A percentile compares a stretch with the other conserved stretches of the same genome.
Conservation (phyloP, 345 rosid genomes). For the Ceriops zippeliana region DNA sequence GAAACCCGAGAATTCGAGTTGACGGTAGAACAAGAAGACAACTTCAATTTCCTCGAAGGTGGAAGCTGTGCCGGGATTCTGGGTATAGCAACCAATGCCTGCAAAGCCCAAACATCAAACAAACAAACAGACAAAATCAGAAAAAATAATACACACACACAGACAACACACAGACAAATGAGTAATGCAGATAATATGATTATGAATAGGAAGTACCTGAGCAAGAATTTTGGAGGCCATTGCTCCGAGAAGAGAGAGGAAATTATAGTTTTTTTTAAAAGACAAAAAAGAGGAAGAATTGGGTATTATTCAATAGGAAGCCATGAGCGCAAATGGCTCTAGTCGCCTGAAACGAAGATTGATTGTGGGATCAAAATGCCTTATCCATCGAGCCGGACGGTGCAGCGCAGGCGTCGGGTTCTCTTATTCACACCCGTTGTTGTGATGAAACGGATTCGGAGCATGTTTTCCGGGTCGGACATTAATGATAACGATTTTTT, state of each 20-base stretch:
- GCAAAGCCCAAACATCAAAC: background rate
- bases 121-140: background rate
- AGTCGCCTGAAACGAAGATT: background rate
- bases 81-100: conserved; percentile 56
- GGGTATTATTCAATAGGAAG: background rate
- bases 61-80: conserved; percentile 29
- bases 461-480: too few relatives aligned
- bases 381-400: conserved; percentile 12
- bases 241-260: background rate
- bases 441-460: too few relatives aligned
- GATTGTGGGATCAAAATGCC: background rate
- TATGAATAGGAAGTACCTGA: conserved; percentile 36
- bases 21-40: conserved; percentile 32
- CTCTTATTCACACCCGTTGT: too few relatives aligned
- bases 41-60: conserved; percentile 38
- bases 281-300: background rate
- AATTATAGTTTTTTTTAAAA: too few relatives aligned
- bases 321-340: background rate
- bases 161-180: too few relatives aligned
- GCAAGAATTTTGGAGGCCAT: conserved; percentile 64
- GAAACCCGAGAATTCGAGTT: conserved; percentile 24
- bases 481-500: too few relatives aligned
- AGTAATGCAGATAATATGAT: background rate
- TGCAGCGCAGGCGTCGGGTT: too few relatives aligned
- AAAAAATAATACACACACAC: background rate